Evolutionary conservation across 768 basidiomycete genomes (phyloP), one percentile per base, ranked within the genome.

Genomic region (Suillus occidentalis): DNA sequence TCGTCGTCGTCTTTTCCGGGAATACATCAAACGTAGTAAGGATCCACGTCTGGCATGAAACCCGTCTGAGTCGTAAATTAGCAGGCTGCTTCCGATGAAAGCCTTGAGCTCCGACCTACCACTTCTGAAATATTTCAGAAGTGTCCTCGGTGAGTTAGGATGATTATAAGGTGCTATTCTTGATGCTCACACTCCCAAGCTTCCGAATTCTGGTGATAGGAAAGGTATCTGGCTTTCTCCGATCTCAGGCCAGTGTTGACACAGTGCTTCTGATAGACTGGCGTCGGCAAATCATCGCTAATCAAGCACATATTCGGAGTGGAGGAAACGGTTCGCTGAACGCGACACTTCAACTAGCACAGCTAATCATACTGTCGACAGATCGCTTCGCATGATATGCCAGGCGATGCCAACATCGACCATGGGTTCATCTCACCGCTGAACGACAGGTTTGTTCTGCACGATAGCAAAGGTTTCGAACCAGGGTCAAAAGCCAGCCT

Each of bases 381-480:
- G 50, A 52, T 8, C 3, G 1, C 28, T 18, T 28, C 50, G 4
- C 50, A 52, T 8, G 3, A 28, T 9, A 28, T 1, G 50, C 50
- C 50, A 18, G 50, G 50, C 28, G 25, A 28, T 40, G 65, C 64
- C 47, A 45, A 36, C 45, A 69, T 69, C 34, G 58, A 69, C n/a
- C 37, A 36, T 1, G 69, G 63, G 40, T 34, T 69, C 39, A 58
- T 43, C 40, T 67, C 69, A 16, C 36, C 16, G 22, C 37, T 63
- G 39, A 69, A 69, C 34, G 6, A 34, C 7, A 55, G 50, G 31
- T 56, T 69, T 52, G 43, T 70, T 40, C 66, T 69, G 3, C 68
- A 69, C 37, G 68, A 69, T 36, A 69, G 68, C 39, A 37, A 52
- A 60, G 68, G 68, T 9, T 70, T 69, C 25, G 68, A 70, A 63